Evolutionary conservation across 495 filamentous ascomycete genomes (phyloP), one percentile per base, ranked within the genome.

Genomic region (Pseudomonodictys pantanalensis): DNA sequence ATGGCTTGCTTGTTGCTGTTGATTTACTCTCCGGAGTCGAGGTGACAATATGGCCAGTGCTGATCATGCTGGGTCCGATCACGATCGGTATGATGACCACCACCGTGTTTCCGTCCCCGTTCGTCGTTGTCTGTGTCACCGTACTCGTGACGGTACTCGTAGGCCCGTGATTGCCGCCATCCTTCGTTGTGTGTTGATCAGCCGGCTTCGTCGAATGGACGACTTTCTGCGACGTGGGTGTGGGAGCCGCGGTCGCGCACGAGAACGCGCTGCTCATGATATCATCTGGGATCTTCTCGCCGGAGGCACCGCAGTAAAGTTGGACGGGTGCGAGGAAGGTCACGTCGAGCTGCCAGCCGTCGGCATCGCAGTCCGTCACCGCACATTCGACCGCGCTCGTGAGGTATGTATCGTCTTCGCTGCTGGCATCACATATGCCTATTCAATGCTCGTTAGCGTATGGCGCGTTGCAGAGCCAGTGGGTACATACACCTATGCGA

Each of bases 341-440:
- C 22, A 30, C 1, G 1, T 56, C 35, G 32, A 56, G 29, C 8
- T 17, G 8, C 44, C 29, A 50, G 1, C 35, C 51, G 20, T 49
- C 17, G 1, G 18, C 44, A 5, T 56, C 43, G 45, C 58, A 62
- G 0, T 39, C 28, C 1, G 42, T 5, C 2, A 12, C 8, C n/a
- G 38, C 32, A 28, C 51, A 54, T 10, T 20, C 35, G 9, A 45
- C 32, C 1, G 58, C 52, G 44, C 20, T 28, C 20, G 43, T 5
- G 2, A 62, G 52, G 41, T 56, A 62, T 17, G 18, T 17, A 28
- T 55, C 52, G 52, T 18, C 30, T 32, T 55, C 23, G 33, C 51
- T 56, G 9, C 15, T 3, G n/a, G 57, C 57, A 11, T 62, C 51
- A 35, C 58, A 62, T 18, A 62, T 50, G 42, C 58, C 58, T 62